phyloP scores from a whole-genome alignment of 148 eudicot species.

The Rheum nobile region DNA sequence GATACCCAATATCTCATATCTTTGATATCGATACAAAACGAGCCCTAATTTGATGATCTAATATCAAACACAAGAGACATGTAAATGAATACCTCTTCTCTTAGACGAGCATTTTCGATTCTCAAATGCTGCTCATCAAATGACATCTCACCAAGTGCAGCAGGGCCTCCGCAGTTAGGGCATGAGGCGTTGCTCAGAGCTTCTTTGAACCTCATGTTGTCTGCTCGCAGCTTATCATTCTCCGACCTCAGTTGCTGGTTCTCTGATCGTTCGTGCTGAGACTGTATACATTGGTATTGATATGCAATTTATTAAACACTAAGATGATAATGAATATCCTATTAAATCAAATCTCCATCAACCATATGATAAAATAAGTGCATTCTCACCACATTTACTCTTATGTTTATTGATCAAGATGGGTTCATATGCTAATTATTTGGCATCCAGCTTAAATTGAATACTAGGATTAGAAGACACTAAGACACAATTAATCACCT shows the following conservation, averaged over 20 bases:
- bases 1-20: too few relatives aligned
- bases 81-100: slow-evolving; percentile 25
- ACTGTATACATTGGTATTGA: slow-evolving; percentile 6
- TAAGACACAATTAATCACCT: too few relatives aligned
- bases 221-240: slow-evolving; percentile 34
- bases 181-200: slow-evolving; percentile 26
- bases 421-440: background rate
- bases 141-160: slow-evolving; percentile 29
- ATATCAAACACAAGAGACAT: background rate
- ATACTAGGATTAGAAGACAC: too few relatives aligned
- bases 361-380: background rate
- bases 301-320: background rate
- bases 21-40: too few relatives aligned
- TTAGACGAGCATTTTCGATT: slow-evolving; percentile 33
- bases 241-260: slow-evolving; percentile 29
- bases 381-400: background rate
- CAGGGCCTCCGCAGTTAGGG: slow-evolving; percentile 29
- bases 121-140: slow-evolving; percentile 30
- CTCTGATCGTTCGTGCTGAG: slow-evolving; percentile 32
- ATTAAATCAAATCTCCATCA: background rate
- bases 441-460: background rate
- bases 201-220: slow-evolving; percentile 30
- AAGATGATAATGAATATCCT: slow-evolving; percentile 11
- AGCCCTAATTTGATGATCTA: too few relatives aligned
- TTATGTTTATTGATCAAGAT: background rate